Conservation (phyloP, 108 stramenopile species). For the Stephanodiscus triporus region DNA sequence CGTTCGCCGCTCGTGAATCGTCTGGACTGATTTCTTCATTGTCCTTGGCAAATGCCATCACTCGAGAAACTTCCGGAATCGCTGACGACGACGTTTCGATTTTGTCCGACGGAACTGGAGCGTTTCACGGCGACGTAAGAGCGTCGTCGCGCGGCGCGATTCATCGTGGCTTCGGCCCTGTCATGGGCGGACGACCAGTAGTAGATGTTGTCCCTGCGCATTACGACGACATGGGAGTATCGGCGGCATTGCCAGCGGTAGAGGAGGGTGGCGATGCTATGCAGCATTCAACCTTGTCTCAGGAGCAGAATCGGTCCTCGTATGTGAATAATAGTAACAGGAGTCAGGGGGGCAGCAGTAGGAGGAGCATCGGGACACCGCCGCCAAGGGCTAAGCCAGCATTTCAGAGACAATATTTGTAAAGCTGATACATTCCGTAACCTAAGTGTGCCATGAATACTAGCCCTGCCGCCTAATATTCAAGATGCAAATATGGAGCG, state of each 20-base stretch:
- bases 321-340: background rate
- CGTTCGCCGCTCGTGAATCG: background rate
- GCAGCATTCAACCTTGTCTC: background rate
- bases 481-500: no score
- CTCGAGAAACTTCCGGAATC: slow-evolving; percentile 21
- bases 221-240: background rate
- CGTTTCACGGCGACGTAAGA: background rate
- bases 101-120: slow-evolving; percentile 35
- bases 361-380: slow-evolving; percentile 7
- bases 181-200: background rate
- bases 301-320: background rate
- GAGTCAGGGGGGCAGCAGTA: slow-evolving; percentile 10
- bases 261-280: background rate
- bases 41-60: slow-evolving; percentile 9
- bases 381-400: slow-evolving; percentile 34
- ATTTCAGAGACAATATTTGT: slow-evolving; percentile 49
- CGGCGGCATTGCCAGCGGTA: background rate
- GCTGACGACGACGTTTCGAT: slow-evolving; percentile 42
- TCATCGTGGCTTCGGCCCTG: slow-evolving; percentile 1
- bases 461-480: background rate
- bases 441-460: background rate
- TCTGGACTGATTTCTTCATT: background rate
- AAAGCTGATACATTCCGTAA: background rate
- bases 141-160: background rate
- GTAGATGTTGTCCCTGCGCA: slow-evolving; percentile 10